Base-by-base conservation (phyloP, 1,284 basidiomycete species). In the Microbotryum silenes-acaulis region DNA sequence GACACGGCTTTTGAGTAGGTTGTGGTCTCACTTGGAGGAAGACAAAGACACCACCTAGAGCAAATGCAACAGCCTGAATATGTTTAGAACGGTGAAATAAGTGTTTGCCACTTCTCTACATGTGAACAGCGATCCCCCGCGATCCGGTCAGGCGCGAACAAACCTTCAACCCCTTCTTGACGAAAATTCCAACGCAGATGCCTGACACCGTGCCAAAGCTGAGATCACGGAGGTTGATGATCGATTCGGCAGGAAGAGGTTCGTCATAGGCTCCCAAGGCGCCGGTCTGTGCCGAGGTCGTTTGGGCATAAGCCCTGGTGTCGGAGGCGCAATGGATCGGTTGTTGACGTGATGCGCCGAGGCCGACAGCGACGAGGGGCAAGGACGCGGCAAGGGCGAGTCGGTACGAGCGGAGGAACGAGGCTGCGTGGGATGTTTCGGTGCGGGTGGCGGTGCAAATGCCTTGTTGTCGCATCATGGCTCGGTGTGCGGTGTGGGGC, bases 141-240 rank as follows among this genome's bases (percentile, higher is more conserved):
- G 31, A 31, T 31, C 16, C 37, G 37, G 37, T 42, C 37, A 16
- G 20, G 31, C 8, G 16, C 31, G 4, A 23, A 45, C 63, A 25
- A 45, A 66, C 65, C 53, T 66, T 62, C 25, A 72, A 45, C 1
- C 71, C 71, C 59, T 72, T 72, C 63, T 71, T 72, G 44, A 72
- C 64, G 46, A 72, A 72, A 1, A 72, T 58, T 9, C 71, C 71
- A 12, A 68, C 67, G 31, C 65, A 70, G 42, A 72, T 71, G 3
- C 71, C 71, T 50, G 64, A 59, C 2, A 72, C 65, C 4, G 71
- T 71, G 2, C 70, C 69, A 44, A 72, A 71, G 4, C 65, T 54
- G 21, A 72, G 49, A 21, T 69, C 68, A 16, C 62, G 31, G 29
- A 68, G 6, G 51, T 67, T 69, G 18, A 72, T 42, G 23, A 63